Evolutionary conservation across 352 stramenopile species (phyloP).

Genomic region (Globisporangium okanoganense): DNA sequence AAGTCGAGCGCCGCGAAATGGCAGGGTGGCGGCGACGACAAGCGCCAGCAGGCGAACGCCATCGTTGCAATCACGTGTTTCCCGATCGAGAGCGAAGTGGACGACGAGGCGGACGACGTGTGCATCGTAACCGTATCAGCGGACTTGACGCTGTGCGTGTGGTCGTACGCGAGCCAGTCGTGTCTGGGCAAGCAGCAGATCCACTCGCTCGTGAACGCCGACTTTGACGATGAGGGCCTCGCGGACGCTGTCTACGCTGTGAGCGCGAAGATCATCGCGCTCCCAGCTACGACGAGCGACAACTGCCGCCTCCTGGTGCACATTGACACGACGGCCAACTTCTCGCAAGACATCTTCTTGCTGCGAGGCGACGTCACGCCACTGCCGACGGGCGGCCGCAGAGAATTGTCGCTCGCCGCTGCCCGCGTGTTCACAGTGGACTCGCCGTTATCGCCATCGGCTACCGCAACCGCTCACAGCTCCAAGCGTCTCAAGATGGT

Average conservation of each 20-base stretch:
- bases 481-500: constrained; percentile 55
- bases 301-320: constrained; percentile 66
- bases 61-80: constrained; percentile 67
- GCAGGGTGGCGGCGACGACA: constrained; percentile 27
- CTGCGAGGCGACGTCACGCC: constrained; percentile 50
- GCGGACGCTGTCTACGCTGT: constrained; percentile 31
- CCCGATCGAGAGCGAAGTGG: constrained; percentile 36
- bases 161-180: constrained; percentile 63
- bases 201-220: constrained; percentile 26
- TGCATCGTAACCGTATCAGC: constrained; percentile 67
- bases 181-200: constrained; percentile 66
- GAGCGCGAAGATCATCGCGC: constrained; percentile 54
- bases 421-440: constrained; percentile 54
- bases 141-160: constrained; percentile 60
- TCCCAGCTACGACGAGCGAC: constrained; percentile 46
- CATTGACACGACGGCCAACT: constrained; percentile 49
- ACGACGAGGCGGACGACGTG: constrained; percentile 51
- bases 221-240: constrained; percentile 33
- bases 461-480: constrained; percentile 13
- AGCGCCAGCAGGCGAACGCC: constrained; percentile 19
- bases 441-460: not conserved
- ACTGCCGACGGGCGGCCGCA: constrained; percentile 20
- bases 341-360: constrained; percentile 59
- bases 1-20: constrained; percentile 36
- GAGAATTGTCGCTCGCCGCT: constrained; percentile 39